Percentiles rank a stretch among this genome's conserved stretches.
Evolutionary conservation across 306 rosid genomes (phyloP).

Genomic region (Sicyos edulis): DNA sequence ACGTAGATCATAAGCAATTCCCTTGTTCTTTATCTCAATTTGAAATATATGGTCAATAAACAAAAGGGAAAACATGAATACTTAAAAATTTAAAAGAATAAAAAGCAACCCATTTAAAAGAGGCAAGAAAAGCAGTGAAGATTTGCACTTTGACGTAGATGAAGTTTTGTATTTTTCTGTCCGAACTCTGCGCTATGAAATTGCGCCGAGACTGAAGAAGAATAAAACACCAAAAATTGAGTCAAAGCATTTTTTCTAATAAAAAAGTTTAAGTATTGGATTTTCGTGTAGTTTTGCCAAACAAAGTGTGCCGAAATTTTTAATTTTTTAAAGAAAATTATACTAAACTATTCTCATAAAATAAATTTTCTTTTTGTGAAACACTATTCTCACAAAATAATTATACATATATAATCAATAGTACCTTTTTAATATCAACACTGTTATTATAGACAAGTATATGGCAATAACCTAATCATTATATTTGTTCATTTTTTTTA

Average conservation of each 20-base stretch:
- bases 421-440: too few relatives aligned
- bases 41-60: not conserved
- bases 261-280: not conserved
- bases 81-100: not conserved
- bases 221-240: not conserved
- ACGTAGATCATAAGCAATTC: conserved; percentile 2
- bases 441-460: too few relatives aligned
- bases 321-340: too few relatives aligned
- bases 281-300: not conserved
- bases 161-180: conserved; percentile 2
- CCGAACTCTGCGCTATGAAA: not conserved
- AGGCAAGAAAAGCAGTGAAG: conserved; percentile 16
- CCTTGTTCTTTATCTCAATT: not conserved
- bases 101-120: not conserved
- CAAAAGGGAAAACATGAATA: not conserved
- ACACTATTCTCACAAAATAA: too few relatives aligned
- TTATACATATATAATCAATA: too few relatives aligned
- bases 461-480: too few relatives aligned
- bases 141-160: not conserved
- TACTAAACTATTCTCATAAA: too few relatives aligned
- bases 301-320: not conserved
- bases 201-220: not conserved
- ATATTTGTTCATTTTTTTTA: too few relatives aligned
- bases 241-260: not conserved
- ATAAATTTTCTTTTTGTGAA: too few relatives aligned